Evolutionary conservation across 2,329 filamentous ascomycete species (phyloP).

Genomic region (Clonostachys rosea): DNA sequence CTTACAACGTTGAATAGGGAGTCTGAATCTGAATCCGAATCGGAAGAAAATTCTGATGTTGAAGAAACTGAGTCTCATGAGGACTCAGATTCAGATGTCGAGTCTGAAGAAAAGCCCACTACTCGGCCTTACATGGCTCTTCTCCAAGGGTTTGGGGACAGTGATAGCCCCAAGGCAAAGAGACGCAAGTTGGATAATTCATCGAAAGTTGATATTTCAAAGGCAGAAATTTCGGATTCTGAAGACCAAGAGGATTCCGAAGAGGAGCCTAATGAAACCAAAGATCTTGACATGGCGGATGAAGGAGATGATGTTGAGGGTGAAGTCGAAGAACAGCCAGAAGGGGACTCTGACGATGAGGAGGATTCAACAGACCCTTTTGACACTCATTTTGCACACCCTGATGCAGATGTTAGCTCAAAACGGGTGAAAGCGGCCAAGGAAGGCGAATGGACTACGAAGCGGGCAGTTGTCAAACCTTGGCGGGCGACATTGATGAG

Average conservation of each 20-base stretch:
- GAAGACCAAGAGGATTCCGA: conserved; percentile 28
- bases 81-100: conserved; percentile 18
- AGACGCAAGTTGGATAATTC: conserved; percentile 47
- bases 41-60: conserved; percentile 4
- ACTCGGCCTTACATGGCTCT: conserved; percentile 52
- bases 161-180: conserved; percentile 42
- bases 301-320: conserved; percentile 10
- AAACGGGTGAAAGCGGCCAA: conserved; percentile 46
- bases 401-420: conserved; percentile 56
- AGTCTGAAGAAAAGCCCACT: conserved; percentile 33
- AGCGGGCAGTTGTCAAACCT: conserved; percentile 37
- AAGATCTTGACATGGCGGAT: conserved; percentile 27
- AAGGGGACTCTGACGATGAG: conserved; percentile 42
- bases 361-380: conserved; percentile 66
- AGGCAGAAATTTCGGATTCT: background rate
- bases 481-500: conserved; percentile 42
- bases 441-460: conserved; percentile 44
- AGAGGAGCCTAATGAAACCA: conserved; percentile 29
- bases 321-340: conserved; percentile 14
- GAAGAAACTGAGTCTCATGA: conserved; percentile 10
- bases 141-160: conserved; percentile 47
- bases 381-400: conserved; percentile 70
- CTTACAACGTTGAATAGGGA: conserved; percentile 1
- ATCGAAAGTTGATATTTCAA: conserved; percentile 5
- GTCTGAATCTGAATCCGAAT: conserved; percentile 8